These are phyloP conservation scores for Teratosphaeria destructans DNA, from an alignment of 2,329 filamentous ascomycete genomes.

Conservation along the genomic window DNA sequence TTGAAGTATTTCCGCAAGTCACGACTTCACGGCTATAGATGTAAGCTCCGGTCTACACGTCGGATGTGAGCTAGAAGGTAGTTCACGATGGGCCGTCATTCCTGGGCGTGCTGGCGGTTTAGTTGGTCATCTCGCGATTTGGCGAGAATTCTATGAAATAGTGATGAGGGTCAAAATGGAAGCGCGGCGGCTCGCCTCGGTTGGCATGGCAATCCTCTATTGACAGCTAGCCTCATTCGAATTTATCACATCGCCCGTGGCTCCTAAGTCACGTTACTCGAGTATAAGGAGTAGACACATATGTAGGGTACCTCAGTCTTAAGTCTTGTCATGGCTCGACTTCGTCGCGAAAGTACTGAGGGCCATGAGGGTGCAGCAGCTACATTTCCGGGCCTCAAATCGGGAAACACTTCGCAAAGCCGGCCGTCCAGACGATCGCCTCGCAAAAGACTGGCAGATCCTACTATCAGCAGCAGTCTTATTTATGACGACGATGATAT, in stretches of 20 bases:
- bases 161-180: too few relatives aligned
- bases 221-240: background rate
- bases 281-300: background rate
- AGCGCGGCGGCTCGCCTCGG: background rate
- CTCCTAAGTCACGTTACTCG: background rate
- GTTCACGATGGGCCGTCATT: too few relatives aligned
- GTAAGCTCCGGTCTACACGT: too few relatives aligned
- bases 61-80: too few relatives aligned
- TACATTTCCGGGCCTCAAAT: background rate
- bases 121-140: too few relatives aligned
- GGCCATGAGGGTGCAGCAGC: background rate
- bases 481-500: background rate
- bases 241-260: background rate
- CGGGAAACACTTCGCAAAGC: background rate
- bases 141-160: too few relatives aligned
- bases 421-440: background rate
- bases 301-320: background rate
- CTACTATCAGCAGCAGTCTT: background rate
- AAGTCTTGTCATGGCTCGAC: conserved; percentile 1
- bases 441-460: background rate
- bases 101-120: too few relatives aligned
- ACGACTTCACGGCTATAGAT: too few relatives aligned
- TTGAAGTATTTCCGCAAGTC: too few relatives aligned
- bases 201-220: background rate
- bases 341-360: conserved; percentile 1